Conservation (phyloP, 1,139 yeast genomes). For the Zygosaccharomyces sapae region DNA sequence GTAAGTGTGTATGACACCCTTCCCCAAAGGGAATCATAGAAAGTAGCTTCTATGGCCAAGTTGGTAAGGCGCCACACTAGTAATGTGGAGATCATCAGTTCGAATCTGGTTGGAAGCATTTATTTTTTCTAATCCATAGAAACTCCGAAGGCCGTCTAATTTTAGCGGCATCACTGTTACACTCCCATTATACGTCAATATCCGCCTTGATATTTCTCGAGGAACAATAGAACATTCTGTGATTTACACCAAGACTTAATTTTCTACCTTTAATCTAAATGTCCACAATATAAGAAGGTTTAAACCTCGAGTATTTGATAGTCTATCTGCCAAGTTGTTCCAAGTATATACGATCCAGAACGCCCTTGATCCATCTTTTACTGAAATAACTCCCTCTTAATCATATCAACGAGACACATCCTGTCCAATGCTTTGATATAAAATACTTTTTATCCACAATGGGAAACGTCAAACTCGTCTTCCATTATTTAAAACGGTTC, state of each 20-base stretch:
- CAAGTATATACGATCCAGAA: too few relatives aligned
- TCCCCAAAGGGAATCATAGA: too few relatives aligned
- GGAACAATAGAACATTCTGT: not conserved
- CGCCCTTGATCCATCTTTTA: too few relatives aligned
- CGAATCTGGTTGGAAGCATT: constrained; percentile 16
- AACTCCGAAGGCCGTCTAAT: not conserved
- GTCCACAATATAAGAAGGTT: too few relatives aligned
- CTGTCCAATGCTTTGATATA: not conserved
- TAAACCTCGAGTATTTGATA: too few relatives aligned
- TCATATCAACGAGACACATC: too few relatives aligned
- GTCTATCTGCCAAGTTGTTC: too few relatives aligned
- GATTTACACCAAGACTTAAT: not conserved
- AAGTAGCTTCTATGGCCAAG: constrained; percentile 17
- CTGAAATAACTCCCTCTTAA: too few relatives aligned
- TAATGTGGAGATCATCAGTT: constrained; percentile 19
- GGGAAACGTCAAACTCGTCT: not conserved
- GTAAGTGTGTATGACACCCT: not conserved
- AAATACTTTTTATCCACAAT: not conserved
- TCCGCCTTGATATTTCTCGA: not conserved
- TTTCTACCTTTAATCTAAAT: not conserved
- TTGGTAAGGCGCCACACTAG: constrained; percentile 20
- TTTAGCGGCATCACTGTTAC: too few relatives aligned
- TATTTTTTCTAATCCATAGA: constrained; percentile 2
- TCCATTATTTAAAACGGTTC: not conserved
- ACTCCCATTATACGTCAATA: too few relatives aligned